A percentile compares a stretch with the other conserved stretches of the same genome.
Conservation (phyloP, 352 stramenopile species). For the Phytophthora multivora region DNA sequence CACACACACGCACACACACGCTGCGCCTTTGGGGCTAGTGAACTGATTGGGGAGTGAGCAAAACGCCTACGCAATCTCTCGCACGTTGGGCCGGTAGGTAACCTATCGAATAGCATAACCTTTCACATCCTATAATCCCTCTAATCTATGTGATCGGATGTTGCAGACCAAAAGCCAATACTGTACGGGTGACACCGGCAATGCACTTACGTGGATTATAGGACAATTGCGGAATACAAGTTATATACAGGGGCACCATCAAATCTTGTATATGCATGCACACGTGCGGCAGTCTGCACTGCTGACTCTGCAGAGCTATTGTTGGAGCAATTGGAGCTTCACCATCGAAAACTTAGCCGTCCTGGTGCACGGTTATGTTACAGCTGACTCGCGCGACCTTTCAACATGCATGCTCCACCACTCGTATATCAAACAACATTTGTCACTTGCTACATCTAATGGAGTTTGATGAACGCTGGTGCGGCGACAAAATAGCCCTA, state of each 20-base stretch:
- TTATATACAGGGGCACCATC: too few relatives aligned
- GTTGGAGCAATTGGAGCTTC: not conserved
- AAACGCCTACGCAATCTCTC: constrained; percentile 27
- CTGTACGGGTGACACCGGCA: too few relatives aligned
- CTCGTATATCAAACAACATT: not conserved
- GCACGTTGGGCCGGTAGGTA: constrained; percentile 9
- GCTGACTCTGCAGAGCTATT: not conserved
- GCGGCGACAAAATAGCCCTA: too few relatives aligned
- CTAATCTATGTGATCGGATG: not conserved
- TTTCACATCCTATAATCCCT: not conserved
- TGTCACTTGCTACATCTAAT: too few relatives aligned
- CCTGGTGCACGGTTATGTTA: constrained; percentile 11
- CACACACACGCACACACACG: not conserved
- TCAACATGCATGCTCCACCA: constrained; percentile 10
- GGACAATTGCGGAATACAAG: too few relatives aligned
- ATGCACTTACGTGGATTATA: too few relatives aligned
- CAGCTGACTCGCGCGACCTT: constrained; percentile 20
- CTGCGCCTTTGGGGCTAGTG: constrained; percentile 13
- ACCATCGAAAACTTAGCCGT: not conserved
- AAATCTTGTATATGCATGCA: not conserved
- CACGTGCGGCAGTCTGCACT: not conserved
- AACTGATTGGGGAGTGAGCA: constrained; percentile 42
- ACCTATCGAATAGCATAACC: constrained; percentile 3
- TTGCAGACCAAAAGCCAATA: not conserved
- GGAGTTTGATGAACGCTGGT: too few relatives aligned